phyloP scores from a whole-genome alignment of 202 grass and related monocot genomes.

The Setaria viridis region DNA sequence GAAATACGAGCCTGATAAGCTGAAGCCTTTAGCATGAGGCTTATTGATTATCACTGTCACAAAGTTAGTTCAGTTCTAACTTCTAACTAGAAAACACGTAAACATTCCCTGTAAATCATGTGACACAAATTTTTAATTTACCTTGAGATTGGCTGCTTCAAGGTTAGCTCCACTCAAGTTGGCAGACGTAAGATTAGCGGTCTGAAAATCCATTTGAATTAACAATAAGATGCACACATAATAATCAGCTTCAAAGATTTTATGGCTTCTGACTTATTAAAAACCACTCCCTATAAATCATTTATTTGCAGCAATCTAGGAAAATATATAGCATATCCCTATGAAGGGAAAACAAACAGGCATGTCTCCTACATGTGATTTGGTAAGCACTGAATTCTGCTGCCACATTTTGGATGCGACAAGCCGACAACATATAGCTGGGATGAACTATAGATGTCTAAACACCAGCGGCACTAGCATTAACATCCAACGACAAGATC shows the following conservation, averaged over 20 bases:
- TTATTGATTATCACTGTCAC: conserved; percentile 28
- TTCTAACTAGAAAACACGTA: background rate
- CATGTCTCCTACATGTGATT: background rate
- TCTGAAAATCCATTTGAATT: conserved; percentile 63
- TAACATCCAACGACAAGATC: background rate
- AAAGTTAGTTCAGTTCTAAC: conserved; percentile 23
- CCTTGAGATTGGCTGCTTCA: conserved; percentile 98
- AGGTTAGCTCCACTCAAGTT: conserved; percentile 84
- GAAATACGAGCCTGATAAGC: conserved; percentile 24
- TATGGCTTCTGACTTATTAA: conserved; percentile 15
- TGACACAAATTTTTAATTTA: conserved; percentile 39
- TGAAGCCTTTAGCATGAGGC: background rate
- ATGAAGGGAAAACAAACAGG: conserved; percentile 23
- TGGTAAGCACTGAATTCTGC: background rate
- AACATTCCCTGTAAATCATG: conserved; percentile 13
- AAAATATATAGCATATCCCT: background rate
- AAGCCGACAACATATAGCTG: background rate
- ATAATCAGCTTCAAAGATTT: conserved; percentile 31
- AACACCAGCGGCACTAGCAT: background rate
- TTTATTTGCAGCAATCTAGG: conserved; percentile 14
- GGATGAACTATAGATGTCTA: conserved; percentile 21
- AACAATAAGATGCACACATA: conserved; percentile 38
- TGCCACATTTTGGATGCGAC: conserved; percentile 21
- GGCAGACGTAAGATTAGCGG: conserved; percentile 69
- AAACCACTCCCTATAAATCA: background rate